Evolutionary conservation across 2,329 filamentous ascomycete genomes (phyloP), one percentile per base, ranked within the genome.

Genomic region (Lachnellula cervina): DNA sequence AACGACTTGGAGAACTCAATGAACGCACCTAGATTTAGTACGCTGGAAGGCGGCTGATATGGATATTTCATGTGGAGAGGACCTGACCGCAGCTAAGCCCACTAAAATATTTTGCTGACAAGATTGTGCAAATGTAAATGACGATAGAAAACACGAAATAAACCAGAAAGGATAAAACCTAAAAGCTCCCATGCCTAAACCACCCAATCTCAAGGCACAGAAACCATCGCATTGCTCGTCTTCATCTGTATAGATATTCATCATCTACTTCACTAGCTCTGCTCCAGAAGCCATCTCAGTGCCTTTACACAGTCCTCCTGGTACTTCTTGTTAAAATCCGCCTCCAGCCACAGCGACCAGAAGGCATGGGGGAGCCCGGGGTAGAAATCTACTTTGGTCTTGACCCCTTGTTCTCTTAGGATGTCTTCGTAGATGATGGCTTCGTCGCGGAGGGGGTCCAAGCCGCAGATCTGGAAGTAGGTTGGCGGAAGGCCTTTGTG

Each of bases 381-480:
- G 51, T 69, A 72, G 3, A 71, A 19, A 58, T 68, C 59, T 13
- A 68, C 42, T 21, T 60, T 62, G 1, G 69, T 71, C 49, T 64
- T 61, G 14, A 69, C 55, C 5, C 67, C 67, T 34, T 76, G 71
- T 52, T 76, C 74, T 34, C 72, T 68, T 55, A 82, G 62, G 2
- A 76, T 63, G 40, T 72, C 66, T 59, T 80, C 78, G 59, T 81
- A 82, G 0, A 82, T 74, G 46, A 83, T 58, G 0, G 69, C 76
- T 52, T 82, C 80, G 56, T 83, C 80, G 4, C 80, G 67, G 2
- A 79, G 59, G 0, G 74, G 74, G 62, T 82, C 80, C 56, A 77
- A 57, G 11, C 79, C 80, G 57, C 72, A 74, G 0, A 80, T 70
- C 61, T 80, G 77, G 1, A 83, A 67, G 62, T 79, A 82, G 0